Percentiles rank a stretch among this genome's conserved stretches.
These are phyloP conservation scores for Incumbomyces lentus DNA, from an alignment of 2,329 filamentous ascomycete genomes.

Conservation along the genomic window DNA sequence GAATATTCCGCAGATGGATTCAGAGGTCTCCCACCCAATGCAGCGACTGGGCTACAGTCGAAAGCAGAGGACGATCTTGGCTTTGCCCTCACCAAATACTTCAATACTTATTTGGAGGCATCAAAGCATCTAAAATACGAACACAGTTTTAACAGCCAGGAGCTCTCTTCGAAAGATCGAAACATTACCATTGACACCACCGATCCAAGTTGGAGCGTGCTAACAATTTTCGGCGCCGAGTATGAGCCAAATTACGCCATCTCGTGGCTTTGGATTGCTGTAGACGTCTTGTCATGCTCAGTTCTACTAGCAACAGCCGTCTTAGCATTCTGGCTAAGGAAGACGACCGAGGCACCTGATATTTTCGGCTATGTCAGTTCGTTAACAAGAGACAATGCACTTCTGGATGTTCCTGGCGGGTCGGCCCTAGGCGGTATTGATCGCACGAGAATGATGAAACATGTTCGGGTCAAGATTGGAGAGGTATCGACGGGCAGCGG, in stretches of 20 bases:
- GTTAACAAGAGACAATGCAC: conserved; percentile 21
- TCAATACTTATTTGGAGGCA: too few species aligned
- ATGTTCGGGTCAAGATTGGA: conserved; percentile 18
- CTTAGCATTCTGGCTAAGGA: conserved; percentile 1
- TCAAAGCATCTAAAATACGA: too few species aligned
- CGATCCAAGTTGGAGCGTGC: too few species aligned
- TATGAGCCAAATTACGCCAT: conserved; percentile 3
- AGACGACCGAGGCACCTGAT: not conserved
- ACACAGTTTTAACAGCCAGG: too few species aligned
- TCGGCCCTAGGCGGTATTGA: conserved; percentile 18
- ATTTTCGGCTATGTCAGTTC: conserved; percentile 16
- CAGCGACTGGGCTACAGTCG: too few species aligned
- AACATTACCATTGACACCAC: too few species aligned
- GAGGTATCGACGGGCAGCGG: too few species aligned
- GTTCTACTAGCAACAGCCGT: not conserved
- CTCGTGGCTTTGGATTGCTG: conserved; percentile 3
- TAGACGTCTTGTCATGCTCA: conserved; percentile 1
- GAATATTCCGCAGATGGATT: too few species aligned
- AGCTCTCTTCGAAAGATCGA: too few species aligned
- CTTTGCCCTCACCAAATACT: too few species aligned
- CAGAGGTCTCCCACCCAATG: too few species aligned
- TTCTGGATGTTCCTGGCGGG: conserved; percentile 16
- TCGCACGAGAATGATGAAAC: conserved; percentile 14
- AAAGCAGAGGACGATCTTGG: too few species aligned
- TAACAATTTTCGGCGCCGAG: not conserved